Evolutionary conservation across 495 filamentous ascomycete species (phyloP).

Genomic region (Clohesyomyces aquaticus): DNA sequence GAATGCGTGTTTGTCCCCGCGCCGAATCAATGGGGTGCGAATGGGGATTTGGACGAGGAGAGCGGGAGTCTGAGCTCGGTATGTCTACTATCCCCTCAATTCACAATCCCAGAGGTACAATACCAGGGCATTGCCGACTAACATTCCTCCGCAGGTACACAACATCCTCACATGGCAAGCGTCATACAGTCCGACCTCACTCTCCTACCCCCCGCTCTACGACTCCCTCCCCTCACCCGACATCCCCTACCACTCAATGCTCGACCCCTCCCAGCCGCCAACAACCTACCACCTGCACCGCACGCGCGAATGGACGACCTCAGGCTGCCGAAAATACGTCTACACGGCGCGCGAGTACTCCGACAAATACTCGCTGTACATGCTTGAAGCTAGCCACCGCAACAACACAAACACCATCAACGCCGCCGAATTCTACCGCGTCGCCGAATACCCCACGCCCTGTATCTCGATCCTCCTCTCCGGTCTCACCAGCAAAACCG

Average conservation of each 20-base stretch:
- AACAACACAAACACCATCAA: conserved; percentile 31
- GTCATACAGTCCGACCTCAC: conserved; percentile 28
- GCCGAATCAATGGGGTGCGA: conserved; percentile 33
- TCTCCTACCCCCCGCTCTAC: conserved; percentile 32
- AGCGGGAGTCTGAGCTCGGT: conserved; percentile 31
- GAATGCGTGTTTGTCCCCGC: conserved; percentile 34
- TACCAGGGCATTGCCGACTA: not conserved
- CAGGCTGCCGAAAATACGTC: conserved; percentile 34
- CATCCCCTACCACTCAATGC: conserved; percentile 36
- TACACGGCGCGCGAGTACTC: conserved; percentile 34
- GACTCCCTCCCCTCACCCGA: conserved; percentile 31
- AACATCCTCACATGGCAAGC: conserved; percentile 36
- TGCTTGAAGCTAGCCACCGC: conserved; percentile 30
- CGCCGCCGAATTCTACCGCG: conserved; percentile 33
- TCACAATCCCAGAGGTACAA: not conserved
- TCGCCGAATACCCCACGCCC: conserved; percentile 25
- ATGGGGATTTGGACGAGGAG: conserved; percentile 36
- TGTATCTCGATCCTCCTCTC: conserved; percentile 29
- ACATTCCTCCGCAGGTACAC: conserved; percentile 22
- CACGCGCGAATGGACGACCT: conserved; percentile 34
- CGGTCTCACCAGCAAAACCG: conserved; percentile 27
- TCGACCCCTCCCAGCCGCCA: conserved; percentile 25
- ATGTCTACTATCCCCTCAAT: conserved; percentile 1
- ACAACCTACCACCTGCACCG: conserved; percentile 36
- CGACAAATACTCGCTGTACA: conserved; percentile 36